Conservation (phyloP, 176 grass and related monocot genomes). For the Puccinellia tenuiflora region DNA sequence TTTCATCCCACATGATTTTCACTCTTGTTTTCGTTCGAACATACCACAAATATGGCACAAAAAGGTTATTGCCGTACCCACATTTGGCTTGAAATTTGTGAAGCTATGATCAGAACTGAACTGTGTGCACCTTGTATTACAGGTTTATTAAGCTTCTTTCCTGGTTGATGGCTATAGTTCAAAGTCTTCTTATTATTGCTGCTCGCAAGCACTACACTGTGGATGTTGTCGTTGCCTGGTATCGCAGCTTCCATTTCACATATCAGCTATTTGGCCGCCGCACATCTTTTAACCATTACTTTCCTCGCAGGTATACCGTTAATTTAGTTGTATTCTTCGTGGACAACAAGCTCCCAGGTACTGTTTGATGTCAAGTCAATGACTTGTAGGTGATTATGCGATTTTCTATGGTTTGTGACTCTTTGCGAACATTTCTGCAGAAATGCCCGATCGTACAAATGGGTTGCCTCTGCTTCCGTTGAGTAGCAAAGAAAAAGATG, state of each 20-base stretch:
- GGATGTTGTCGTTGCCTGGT: constrained; percentile 96
- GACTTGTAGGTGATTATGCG: neutral
- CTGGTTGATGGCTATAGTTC: constrained; percentile 71
- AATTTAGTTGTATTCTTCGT: constrained; percentile 93
- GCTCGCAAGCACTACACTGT: constrained; percentile 97
- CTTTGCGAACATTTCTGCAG: constrained; percentile 17
- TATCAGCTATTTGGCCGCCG: neutral
- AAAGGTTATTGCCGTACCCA: constrained; percentile 35
- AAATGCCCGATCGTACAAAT: constrained; percentile 78
- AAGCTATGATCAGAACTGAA: neutral
- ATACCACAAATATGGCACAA: constrained; percentile 92
- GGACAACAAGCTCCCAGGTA: constrained; percentile 86
- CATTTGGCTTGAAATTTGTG: neutral
- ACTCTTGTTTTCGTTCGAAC: constrained; percentile 80
- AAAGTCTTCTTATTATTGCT: constrained; percentile 84
- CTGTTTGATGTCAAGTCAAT: neutral
- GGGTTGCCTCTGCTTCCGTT: constrained; percentile 63
- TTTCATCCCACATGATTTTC: constrained; percentile 99
- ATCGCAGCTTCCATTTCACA: neutral
- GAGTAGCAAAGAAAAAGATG: constrained; percentile 62
- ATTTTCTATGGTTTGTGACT: neutral
- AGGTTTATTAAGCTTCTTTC: constrained; percentile 80
- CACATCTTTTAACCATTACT: neutral
- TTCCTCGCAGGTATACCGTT: constrained; percentile 75
- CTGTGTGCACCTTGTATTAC: neutral